Conservation (phyloP, 352 stramenopile species). For the Globisporangium mamillatum region DNA sequence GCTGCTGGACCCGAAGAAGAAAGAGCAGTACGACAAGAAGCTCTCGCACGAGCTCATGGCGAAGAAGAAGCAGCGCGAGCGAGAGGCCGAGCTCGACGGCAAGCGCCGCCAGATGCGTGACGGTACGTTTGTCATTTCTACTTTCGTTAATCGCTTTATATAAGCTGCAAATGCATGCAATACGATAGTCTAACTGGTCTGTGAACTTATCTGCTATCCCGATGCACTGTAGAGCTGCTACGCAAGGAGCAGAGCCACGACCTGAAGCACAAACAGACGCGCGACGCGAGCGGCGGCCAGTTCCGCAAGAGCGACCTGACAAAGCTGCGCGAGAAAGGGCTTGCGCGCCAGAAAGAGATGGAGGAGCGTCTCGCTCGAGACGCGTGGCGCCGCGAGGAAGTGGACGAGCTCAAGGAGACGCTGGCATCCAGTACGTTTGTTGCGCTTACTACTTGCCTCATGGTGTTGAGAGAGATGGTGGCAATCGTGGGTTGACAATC, state of each 20-base stretch:
- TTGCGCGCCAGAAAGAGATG: constrained; percentile 55
- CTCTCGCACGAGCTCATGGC: constrained; percentile 57
- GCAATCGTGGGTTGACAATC: not conserved
- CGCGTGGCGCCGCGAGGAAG: constrained; percentile 34
- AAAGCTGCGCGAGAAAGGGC: constrained; percentile 48
- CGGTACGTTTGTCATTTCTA: constrained; percentile 24
- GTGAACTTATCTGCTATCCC: not conserved
- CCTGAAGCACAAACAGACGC: constrained; percentile 29
- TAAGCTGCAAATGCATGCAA: not conserved
- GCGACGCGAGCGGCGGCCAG: constrained; percentile 15
- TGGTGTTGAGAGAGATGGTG: not conserved
- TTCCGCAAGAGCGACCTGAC: constrained; percentile 46
- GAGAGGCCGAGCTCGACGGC: constrained; percentile 50
- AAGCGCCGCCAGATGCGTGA: constrained; percentile 66
- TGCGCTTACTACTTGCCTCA: not conserved
- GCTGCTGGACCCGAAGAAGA: constrained; percentile 75
- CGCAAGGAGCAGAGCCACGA: constrained; percentile 55
- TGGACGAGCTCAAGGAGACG: constrained; percentile 25
- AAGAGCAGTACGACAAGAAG: constrained; percentile 81
- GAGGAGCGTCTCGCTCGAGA: constrained; percentile 46
- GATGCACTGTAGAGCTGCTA: constrained; percentile 44
- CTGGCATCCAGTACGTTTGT: constrained; percentile 7
- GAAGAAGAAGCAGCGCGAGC: constrained; percentile 67
- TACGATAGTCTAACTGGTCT: not conserved
- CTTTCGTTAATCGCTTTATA: not conserved